Conservation (phyloP, 2,329 filamentous ascomycete genomes). For the Emergomyces pasteurianus region DNA sequence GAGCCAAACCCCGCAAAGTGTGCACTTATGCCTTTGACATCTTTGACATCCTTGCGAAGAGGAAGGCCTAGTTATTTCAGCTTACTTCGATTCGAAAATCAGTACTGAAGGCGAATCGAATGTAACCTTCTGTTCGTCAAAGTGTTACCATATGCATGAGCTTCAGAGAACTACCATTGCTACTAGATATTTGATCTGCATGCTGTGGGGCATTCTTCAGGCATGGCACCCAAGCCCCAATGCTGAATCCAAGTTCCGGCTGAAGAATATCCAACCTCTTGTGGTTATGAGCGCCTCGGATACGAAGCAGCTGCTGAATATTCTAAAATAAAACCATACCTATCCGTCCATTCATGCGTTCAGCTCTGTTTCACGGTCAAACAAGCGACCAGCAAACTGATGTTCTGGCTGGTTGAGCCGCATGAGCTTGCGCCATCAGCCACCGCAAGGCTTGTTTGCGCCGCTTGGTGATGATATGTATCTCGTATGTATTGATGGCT, state of each 20-base stretch:
- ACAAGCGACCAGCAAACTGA: neutral
- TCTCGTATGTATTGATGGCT: neutral
- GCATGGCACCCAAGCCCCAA: neutral
- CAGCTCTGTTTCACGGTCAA: neutral
- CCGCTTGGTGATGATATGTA: neutral
- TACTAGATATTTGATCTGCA: neutral
- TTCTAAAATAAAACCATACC: neutral
- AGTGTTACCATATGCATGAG: neutral
- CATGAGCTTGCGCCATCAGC: neutral
- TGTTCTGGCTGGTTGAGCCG: neutral
- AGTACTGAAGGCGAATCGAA: neutral
- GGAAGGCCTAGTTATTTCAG: neutral
- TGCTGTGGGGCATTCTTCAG: neutral
- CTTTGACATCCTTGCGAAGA: neutral
- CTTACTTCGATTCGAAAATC: neutral
- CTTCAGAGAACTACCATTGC: neutral
- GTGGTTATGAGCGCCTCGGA: neutral
- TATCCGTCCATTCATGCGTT: neutral
- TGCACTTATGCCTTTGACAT: neutral
- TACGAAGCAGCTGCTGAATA: neutral
- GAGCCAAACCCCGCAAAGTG: neutral
- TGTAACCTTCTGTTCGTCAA: neutral
- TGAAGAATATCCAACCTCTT: no score
- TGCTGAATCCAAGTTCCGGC: neutral
- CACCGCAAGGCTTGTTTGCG: neutral